phyloP scores from a whole-genome alignment of 2,329 filamentous ascomycete species.

The Aspergillus fumigatus region DNA sequence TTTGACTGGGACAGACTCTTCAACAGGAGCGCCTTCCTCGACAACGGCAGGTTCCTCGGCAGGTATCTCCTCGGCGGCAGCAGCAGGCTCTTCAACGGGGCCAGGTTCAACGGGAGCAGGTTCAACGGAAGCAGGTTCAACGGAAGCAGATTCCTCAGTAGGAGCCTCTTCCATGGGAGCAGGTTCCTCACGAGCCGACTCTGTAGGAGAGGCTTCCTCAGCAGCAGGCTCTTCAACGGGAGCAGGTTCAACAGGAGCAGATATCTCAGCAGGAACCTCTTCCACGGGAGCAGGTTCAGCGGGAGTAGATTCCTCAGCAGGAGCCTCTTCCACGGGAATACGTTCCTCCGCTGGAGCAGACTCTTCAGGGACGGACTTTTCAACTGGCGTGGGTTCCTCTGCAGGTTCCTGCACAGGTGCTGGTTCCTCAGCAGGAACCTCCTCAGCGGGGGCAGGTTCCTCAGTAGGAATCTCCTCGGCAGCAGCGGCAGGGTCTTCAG shows the following conservation, averaged over 20 bases:
- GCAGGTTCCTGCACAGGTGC: constrained; percentile 14
- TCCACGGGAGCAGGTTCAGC: not conserved
- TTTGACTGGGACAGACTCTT: constrained; percentile 1
- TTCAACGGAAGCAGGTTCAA: no score
- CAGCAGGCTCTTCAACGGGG: constrained; percentile 5
- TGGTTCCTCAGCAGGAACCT: constrained; percentile 11
- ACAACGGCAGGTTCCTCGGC: constrained; percentile 1
- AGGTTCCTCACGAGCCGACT: constrained; percentile 13
- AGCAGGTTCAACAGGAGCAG: no score
- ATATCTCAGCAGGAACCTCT: not conserved
- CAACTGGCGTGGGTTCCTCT: constrained; percentile 8
- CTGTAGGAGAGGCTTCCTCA: constrained; percentile 10
- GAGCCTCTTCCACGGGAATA: not conserved
- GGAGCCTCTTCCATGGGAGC: not conserved
- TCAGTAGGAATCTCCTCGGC: constrained; percentile 14
- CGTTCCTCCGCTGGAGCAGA: no score
- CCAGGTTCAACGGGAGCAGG: constrained; percentile 4
- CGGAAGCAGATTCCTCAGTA: constrained; percentile 9
- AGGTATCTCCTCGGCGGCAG: no score
- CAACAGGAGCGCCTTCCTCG: no score
- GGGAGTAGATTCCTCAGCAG: constrained; percentile 1
- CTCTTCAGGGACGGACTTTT: no score
- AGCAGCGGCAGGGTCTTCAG: constrained; percentile 9
- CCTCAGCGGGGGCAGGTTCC: constrained; percentile 3
- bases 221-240: constrained; percentile 10